Evolutionary conservation across 1,139 yeast species (phyloP).

Genomic region (Diutina pseudorugosa): DNA sequence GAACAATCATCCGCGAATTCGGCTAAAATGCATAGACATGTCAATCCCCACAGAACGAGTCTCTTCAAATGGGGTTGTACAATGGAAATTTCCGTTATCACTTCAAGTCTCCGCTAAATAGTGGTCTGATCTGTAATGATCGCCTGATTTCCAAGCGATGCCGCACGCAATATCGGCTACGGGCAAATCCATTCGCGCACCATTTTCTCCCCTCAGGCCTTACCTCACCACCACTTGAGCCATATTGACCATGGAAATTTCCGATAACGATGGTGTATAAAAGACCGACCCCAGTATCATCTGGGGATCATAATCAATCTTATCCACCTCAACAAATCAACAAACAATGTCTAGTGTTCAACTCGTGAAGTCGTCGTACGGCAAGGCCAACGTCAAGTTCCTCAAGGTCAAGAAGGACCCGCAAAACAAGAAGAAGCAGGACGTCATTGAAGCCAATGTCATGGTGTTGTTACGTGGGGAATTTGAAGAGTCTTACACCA

Average conservation of each 20-base stretch:
- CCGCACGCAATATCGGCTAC: background rate
- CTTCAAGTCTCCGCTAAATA: background rate
- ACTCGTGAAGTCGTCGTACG: constrained; percentile 36
- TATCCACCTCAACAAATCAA: background rate
- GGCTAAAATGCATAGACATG: background rate
- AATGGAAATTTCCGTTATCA: background rate
- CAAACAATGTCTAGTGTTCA: constrained; percentile 4
- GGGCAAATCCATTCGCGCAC: constrained; percentile 6
- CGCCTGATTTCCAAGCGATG: background rate
- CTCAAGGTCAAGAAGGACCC: constrained; percentile 76
- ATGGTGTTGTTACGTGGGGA: constrained; percentile 63
- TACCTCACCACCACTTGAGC: constrained; percentile 4
- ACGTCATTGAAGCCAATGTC: constrained; percentile 77
- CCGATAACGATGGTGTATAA: background rate
- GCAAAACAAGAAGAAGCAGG: constrained; percentile 56
- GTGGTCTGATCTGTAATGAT: background rate
- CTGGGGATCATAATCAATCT: background rate
- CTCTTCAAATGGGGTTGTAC: too few relatives aligned
- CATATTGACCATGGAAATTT: background rate
- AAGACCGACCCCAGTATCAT: background rate
- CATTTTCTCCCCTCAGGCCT: constrained; percentile 7
- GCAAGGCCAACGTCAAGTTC: constrained; percentile 85
- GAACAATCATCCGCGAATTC: background rate
- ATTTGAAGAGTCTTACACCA: constrained; percentile 68
- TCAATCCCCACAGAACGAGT: background rate